These are phyloP conservation scores for Citrus maxima DNA, from an alignment of 345 rosid genomes.

Conservation along the genomic window DNA sequence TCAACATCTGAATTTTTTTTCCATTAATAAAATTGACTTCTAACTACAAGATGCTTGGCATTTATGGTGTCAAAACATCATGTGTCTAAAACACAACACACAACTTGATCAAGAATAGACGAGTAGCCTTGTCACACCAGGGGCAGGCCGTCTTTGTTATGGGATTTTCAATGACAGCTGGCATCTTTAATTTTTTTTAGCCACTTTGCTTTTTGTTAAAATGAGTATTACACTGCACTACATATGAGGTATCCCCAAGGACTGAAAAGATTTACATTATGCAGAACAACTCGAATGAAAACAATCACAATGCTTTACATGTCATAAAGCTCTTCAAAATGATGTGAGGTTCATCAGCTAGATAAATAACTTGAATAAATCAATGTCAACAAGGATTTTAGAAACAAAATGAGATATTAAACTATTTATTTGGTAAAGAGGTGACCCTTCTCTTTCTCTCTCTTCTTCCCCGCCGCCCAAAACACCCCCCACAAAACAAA, in stretches of 20 bases:
- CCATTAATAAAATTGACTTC: neutral
- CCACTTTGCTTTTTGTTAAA: neutral
- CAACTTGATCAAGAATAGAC: neutral
- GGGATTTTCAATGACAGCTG: neutral
- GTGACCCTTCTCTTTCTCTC: neutral
- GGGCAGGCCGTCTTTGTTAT: neutral
- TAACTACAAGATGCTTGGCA: neutral
- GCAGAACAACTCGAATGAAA: neutral
- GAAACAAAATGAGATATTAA: neutral
- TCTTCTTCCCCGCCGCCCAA: too few relatives aligned
- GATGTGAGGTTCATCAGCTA: neutral
- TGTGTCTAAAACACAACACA: neutral
- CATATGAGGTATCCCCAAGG: neutral
- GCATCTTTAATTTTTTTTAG: neutral
- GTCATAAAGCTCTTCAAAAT: neutral
- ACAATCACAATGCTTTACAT: neutral
- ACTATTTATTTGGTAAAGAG: neutral
- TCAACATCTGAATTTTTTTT: neutral
- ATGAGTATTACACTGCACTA: neutral
- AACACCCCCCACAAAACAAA: too few relatives aligned
- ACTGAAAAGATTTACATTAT: neutral
- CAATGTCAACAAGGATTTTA: neutral
- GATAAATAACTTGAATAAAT: neutral
- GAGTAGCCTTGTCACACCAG: neutral
- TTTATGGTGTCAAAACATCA: neutral